phyloP scores from a whole-genome alignment of 345 rosid genomes.

The Salix brachista region DNA sequence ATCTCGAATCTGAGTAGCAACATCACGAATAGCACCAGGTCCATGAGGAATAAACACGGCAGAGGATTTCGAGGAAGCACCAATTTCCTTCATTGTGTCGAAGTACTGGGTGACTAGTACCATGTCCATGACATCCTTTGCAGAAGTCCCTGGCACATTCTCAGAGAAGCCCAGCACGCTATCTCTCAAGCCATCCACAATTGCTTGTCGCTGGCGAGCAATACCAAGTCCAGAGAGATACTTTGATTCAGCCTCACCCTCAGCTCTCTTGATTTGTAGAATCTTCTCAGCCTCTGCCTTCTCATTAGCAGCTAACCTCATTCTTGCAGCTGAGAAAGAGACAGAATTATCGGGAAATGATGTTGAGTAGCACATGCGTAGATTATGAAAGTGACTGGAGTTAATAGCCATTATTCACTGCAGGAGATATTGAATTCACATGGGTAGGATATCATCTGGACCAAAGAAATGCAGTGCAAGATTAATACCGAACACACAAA shows the following conservation, averaged over 20 bases:
- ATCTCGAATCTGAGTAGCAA: conserved; percentile 9
- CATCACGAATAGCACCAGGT: conserved; percentile 12
- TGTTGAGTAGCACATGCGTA: neutral
- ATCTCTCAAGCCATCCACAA: conserved; percentile 11
- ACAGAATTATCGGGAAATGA: neutral
- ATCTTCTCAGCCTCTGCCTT: conserved; percentile 20
- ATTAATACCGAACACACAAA: too few species aligned
- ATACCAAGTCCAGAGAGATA: conserved; percentile 12
- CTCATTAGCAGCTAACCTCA: conserved; percentile 16
- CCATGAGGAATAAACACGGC: conserved; percentile 11
- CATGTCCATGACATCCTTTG: conserved; percentile 12
- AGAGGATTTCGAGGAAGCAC: conserved; percentile 5
- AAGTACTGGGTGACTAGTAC: conserved; percentile 10
- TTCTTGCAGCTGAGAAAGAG: conserved; percentile 7
- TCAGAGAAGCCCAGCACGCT: conserved; percentile 10
- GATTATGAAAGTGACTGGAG: too few species aligned
- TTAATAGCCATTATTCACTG: too few species aligned
- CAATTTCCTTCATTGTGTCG: conserved; percentile 11
- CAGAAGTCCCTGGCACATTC: conserved; percentile 9
- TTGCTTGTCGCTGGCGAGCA: conserved; percentile 13
- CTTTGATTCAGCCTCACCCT: conserved; percentile 17
- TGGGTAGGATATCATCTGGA: too few species aligned
- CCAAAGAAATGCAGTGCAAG: too few species aligned
- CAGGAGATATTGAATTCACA: too few species aligned
- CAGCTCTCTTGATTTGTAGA: conserved; percentile 17